A percentile compares a stretch with the other conserved stretches of the same genome.
Evolutionary conservation across 2,329 filamentous ascomycete species (phyloP).

Genomic region (Chrysoporthe austroafricana): DNA sequence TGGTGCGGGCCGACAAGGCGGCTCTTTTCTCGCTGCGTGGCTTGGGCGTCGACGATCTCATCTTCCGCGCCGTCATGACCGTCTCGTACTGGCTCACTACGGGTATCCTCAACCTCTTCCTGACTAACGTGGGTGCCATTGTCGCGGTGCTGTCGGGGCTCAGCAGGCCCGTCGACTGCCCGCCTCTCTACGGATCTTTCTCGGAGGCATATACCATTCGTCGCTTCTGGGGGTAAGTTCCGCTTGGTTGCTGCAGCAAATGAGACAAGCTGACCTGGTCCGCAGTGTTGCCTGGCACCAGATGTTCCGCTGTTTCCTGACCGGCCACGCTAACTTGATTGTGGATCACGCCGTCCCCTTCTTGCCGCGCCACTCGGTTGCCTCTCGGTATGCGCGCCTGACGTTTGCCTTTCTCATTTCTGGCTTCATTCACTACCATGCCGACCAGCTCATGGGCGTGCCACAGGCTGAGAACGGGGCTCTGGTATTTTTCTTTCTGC

Average conservation of each 20-base stretch:
- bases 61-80: conserved; percentile 1
- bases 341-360: conserved; percentile 9
- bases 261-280: background rate
- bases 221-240: conserved; percentile 20
- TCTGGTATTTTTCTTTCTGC: conserved; percentile 17
- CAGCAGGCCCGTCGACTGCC: conserved; percentile 10
- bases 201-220: conserved; percentile 16
- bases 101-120: conserved; percentile 14
- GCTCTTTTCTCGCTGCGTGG: conserved; percentile 3
- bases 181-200: conserved; percentile 7
- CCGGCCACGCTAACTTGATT: conserved; percentile 13
- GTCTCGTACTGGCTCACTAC: conserved; percentile 15
- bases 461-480: conserved; percentile 9
- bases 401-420: conserved; percentile 14
- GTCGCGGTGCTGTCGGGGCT: background rate
- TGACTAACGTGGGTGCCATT: conserved; percentile 16
- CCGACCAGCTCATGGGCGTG: conserved; percentile 12
- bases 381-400: conserved; percentile 15
- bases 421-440: conserved; percentile 13
- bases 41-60: conserved; percentile 1
- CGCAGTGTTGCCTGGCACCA: conserved; percentile 17
- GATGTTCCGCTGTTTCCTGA: conserved; percentile 18
- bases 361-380: conserved; percentile 4
- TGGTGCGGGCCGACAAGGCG: conserved; percentile 17
- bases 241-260: background rate